phyloP scores from a whole-genome alignment of 2,329 filamentous ascomycete genomes.

The Aspergillus novoparasiticus region DNA sequence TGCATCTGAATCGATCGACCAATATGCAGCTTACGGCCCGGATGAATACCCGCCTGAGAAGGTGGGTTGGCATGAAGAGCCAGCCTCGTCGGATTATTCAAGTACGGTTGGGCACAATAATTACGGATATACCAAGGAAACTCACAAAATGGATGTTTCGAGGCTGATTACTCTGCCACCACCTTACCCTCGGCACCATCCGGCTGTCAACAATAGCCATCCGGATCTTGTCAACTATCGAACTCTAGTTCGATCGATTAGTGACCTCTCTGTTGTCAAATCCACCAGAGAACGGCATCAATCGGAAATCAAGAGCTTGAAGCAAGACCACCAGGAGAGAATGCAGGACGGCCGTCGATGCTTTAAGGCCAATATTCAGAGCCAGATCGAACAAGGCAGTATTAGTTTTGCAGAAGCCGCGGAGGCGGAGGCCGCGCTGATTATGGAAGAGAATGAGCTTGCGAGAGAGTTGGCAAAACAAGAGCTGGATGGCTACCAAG shows the following conservation, averaged over 20 bases:
- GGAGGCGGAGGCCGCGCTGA: slow-evolving; percentile 74
- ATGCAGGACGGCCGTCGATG: slow-evolving; percentile 64
- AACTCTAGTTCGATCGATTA: slow-evolving; percentile 70
- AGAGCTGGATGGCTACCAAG: slow-evolving; percentile 84
- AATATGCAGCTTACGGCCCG: slow-evolving; percentile 46
- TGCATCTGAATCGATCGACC: slow-evolving; percentile 25
- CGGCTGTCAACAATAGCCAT: slow-evolving; percentile 94
- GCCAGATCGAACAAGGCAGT: slow-evolving; percentile 74
- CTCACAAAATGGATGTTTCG: slow-evolving; percentile 76
- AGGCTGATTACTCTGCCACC: slow-evolving; percentile 90
- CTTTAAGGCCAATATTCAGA: slow-evolving; percentile 74
- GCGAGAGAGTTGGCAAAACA: slow-evolving; percentile 74
- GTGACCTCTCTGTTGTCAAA: slow-evolving; percentile 72
- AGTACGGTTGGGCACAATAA: slow-evolving; percentile 18
- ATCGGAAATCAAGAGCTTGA: slow-evolving; percentile 54
- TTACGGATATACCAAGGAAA: slow-evolving; percentile 39
- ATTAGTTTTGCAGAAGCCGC: slow-evolving; percentile 84
- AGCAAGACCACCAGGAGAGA: slow-evolving; percentile 55
- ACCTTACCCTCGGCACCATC: slow-evolving; percentile 90
- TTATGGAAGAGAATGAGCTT: slow-evolving; percentile 68
- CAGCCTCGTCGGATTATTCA: slow-evolving; percentile 25
- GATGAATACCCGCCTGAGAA: slow-evolving; percentile 69
- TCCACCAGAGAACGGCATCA: slow-evolving; percentile 60
- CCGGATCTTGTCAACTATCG: slow-evolving; percentile 82
- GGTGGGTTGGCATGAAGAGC: slow-evolving; percentile 57